Base-by-base conservation (phyloP, 1,284 basidiomycete genomes). In the Irpex sp. region DNA sequence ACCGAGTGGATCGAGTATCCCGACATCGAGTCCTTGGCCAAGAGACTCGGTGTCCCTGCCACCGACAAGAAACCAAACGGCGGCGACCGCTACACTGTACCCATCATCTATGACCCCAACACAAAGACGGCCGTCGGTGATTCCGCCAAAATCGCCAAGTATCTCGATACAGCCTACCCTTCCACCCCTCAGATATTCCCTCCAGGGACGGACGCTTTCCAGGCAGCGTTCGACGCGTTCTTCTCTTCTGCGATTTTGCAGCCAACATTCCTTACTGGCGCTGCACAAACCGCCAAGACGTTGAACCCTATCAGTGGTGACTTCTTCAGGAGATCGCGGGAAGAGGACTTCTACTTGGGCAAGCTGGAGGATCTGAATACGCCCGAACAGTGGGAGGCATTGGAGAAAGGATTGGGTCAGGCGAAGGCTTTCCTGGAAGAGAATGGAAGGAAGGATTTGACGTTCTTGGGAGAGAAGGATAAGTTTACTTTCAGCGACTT, bases 261-360 rank as follows among this genome's bases (percentile, higher is more conserved):
- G 38, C 44, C 58, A 7, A 56, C 71, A 19, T 4, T 57, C 17
- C 38, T 37, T 47, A 56, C 67, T 57, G 63, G 71, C 40, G 9
- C 76, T 38, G 72, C 73, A 5, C 58, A 64, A 21, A 69, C 70
- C n/a, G 64, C 62, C n/a, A 38, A 51, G 2, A 66, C 68, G 13
- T 67, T 80, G 61, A 77, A 71, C 61, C 71, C 74, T 19, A 64
- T 56, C 17, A 77, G 77, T 67, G 66, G 68, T 63, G 73, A 67
- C 54, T 81, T 80, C 68, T 81, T 79, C 68, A 70, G 76, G 26
- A 58, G 65, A 19, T 77, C 76, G 9, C 70, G 78, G 38, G 77
- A 79, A 68, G 64, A 62, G 58, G n/a, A 51, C 5, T 76, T 74
- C 40, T 21, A 51, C 5, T 76, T 74, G 40, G 77, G 76, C 7